Evolutionary conservation across 768 basidiomycete species (phyloP).

Genomic region (Tylopilus subfusipes): DNA sequence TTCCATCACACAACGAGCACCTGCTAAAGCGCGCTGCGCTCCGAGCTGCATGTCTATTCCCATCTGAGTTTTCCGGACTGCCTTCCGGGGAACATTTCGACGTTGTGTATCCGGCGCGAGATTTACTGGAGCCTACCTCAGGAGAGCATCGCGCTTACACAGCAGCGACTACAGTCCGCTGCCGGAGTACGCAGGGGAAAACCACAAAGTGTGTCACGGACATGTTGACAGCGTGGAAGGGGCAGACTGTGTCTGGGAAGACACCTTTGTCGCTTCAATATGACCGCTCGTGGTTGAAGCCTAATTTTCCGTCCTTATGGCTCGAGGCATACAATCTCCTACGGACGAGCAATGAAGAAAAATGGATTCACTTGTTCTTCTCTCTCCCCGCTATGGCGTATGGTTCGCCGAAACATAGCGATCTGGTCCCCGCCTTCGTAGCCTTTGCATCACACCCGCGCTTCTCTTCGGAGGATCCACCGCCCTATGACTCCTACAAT

Average conservation of each 20-base stretch:
- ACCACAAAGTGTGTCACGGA: not conserved
- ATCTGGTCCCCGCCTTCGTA: constrained; percentile 29
- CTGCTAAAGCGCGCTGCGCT: constrained; percentile 19
- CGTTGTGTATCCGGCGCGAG: constrained; percentile 11
- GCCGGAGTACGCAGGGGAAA: not conserved
- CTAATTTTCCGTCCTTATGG: constrained; percentile 21
- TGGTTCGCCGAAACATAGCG: constrained; percentile 3
- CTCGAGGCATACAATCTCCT: constrained; percentile 29
- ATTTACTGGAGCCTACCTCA: not conserved
- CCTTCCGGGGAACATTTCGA: not conserved
- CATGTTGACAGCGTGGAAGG: constrained; percentile 10
- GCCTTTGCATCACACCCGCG: constrained; percentile 25
- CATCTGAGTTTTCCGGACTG: constrained; percentile 5
- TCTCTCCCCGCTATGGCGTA: constrained; percentile 34
- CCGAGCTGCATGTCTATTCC: constrained; percentile 15
- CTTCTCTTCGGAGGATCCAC: constrained; percentile 13
- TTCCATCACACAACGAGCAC: constrained; percentile 6
- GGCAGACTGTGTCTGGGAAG: not conserved
- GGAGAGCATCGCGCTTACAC: constrained; percentile 19
- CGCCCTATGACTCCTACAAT: constrained; percentile 12
- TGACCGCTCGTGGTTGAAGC: constrained; percentile 27
- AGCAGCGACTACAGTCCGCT: constrained; percentile 5
- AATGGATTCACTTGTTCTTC: constrained; percentile 28
- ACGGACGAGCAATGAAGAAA: constrained; percentile 6
- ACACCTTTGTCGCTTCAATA: constrained; percentile 21